Base-by-base conservation (phyloP, 164 flowering plant species). In the Vitis rotundifolia region DNA sequence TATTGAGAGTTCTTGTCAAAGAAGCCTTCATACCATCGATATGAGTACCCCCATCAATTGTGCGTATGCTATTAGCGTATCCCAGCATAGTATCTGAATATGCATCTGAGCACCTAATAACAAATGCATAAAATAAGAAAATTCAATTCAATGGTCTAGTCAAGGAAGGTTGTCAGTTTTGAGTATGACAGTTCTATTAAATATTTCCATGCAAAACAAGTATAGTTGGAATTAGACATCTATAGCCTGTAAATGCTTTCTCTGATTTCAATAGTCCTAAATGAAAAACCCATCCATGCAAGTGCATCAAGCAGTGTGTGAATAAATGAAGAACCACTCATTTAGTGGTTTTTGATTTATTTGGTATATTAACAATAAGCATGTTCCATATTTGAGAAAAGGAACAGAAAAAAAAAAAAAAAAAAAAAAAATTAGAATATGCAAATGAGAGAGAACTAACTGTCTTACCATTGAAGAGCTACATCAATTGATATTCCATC, bases 31-130 rank as follows among this genome's bases (percentile, higher is more conserved):
- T 64, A 26, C 97, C 99, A 54, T 96, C 99, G 26, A 96, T 91
- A 70, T 96, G 99, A 29, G 97, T 96, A 62, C 99, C 99, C 78
- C 99, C 99, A 84, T 96, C 99, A 81, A 90, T 68, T 51, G 98
- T 96, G 5, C 98, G 89, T 72, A 96, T 90, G 87, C 99, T 91
- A 77, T 96, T 96, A 59, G 99, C 99, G 87, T 96, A 96, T 62
- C 99, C 99, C 65, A 96, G 82, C 70, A 93, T 71, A 13, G 93
- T 96, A 74, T 96, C 99, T 72, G 98, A 86, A 79, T 96, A 96
- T 61, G 97, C 91, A 91, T 96, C 98, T 44, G 93, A 76, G 71
- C 95, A 90, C 99, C 99, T 95, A 60, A 74, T 19, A 67, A 61
- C 57, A 14, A 28, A 68, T 22, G 53, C 37, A 66, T 5, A 8